These are phyloP conservation scores for Lunularia cruciata DNA, from an alignment of 225 moss, liverwort and hornwort genomes.

Conservation along the genomic window DNA sequence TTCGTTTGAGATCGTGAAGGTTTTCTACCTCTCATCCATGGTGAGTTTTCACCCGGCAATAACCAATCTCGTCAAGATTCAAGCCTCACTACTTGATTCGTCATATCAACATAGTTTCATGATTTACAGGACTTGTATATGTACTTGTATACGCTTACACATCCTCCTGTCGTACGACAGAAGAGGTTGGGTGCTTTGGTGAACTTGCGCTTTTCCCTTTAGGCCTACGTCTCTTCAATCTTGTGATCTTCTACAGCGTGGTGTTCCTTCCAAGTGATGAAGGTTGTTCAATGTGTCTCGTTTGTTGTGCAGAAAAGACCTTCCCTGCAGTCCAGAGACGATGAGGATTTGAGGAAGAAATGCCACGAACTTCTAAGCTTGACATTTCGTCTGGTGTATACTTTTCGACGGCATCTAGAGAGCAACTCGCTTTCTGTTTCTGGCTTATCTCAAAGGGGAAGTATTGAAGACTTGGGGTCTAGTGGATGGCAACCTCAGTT, in stretches of 20 bases:
- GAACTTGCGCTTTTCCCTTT: too few relatives aligned
- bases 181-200: too few relatives aligned
- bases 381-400: constrained; percentile 23
- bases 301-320: constrained; percentile 19
- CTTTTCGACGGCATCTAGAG: constrained; percentile 29
- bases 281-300: too few relatives aligned
- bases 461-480: constrained; percentile 3
- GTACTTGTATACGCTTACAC: too few relatives aligned
- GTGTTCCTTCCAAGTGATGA: too few relatives aligned
- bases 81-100: too few relatives aligned
- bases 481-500: constrained; percentile 14
- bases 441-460: constrained; percentile 20
- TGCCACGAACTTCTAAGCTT: constrained; percentile 34
- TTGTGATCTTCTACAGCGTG: too few relatives aligned
- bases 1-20: constrained; percentile 32
- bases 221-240: too few relatives aligned
- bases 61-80: too few relatives aligned
- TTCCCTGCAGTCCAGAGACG: constrained; percentile 10
- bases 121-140: too few relatives aligned
- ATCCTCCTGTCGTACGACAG: too few relatives aligned
- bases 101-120: too few relatives aligned
- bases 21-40: constrained; percentile 19
- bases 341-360: constrained; percentile 24
- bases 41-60: constrained; percentile 24
- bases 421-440: background rate